A percentile compares a stretch with the other conserved stretches of the same genome.
These are phyloP conservation scores for Yarrowia sp. DNA, from an alignment of 805 yeast species.

Conservation along the genomic window DNA sequence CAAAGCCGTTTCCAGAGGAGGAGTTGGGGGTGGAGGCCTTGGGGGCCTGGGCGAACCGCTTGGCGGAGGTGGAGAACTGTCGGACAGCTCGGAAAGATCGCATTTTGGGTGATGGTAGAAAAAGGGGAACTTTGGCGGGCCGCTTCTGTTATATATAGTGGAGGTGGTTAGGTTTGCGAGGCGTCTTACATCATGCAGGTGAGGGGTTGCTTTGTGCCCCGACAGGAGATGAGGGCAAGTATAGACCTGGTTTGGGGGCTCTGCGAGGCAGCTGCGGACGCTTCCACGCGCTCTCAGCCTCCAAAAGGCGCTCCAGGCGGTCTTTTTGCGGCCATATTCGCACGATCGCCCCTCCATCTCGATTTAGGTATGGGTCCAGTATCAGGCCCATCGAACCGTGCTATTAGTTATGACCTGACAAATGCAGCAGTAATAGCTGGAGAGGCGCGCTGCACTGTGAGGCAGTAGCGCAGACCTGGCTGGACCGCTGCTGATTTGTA, in stretches of 20 bases:
- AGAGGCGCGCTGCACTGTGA: too few relatives aligned
- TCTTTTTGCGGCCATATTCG: too few relatives aligned
- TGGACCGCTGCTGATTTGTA: too few relatives aligned
- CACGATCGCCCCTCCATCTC: too few relatives aligned
- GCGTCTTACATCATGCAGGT: conserved; percentile 15
- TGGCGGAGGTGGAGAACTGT: conserved; percentile 16
- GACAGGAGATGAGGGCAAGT: background rate
- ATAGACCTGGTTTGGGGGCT: background rate
- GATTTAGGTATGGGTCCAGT: too few relatives aligned
- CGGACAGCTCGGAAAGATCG: conserved; percentile 26
- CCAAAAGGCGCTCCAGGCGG: too few relatives aligned
- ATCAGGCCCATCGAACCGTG: background rate
- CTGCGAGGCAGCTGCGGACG: too few relatives aligned
- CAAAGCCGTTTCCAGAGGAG: conserved; percentile 25
- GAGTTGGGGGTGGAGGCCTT: conserved; percentile 16
- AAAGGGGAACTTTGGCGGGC: too few relatives aligned
- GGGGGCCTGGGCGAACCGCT: conserved; percentile 19
- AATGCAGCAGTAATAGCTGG: background rate
- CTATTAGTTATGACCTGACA: background rate
- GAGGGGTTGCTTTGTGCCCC: conserved; percentile 4
- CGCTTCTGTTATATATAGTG: conserved; percentile 18
- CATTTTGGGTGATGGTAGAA: background rate
- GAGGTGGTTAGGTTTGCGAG: conserved; percentile 6
- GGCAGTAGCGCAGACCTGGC: too few relatives aligned
- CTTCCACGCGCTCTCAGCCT: too few relatives aligned